Evolutionary conservation across 345 rosid genomes (phyloP), one percentile per base, ranked within the genome.

Genomic region (rapeseed (Brassica napus)): DNA sequence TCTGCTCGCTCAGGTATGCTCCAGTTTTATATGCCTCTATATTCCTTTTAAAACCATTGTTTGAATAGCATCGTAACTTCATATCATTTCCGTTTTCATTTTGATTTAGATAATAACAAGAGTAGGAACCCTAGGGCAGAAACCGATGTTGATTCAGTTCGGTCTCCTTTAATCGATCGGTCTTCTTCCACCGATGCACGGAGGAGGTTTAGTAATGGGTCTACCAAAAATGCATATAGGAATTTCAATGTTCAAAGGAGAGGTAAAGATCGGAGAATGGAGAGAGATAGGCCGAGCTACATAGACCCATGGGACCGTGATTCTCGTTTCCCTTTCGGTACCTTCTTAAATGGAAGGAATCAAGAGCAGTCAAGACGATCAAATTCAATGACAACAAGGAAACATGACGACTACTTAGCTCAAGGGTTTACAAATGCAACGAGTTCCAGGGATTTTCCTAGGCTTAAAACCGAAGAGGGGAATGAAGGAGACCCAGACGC

Each of bases 141-240:
- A 7, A 35, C 42, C 42, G 42, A 35, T 6, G 42, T 35, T 7
- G 42, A 35, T 39, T 39, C 47, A 9, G 47, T 39, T 35, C 42
- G 87, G 31, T 82, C 85, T 1, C 35, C 87, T 32, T 83, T 80
- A 64, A 72, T 90, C 28, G 92, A 93, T 59, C 88, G 92, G 58
- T 73, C 89, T 23, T 87, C 88, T 77, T 88, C 97, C 6, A 89
- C 89, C 31, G 90, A 89, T 82, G 80, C 93, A 23, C 73, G 88
- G 65, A 86, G 92, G 79, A 88, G 81, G 73, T 85, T 84, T 76
- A 83, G 83, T 79, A 93, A 89, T 86, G 94, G 93, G 69, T 87
- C 87, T 82, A 82, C 87, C 63, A 93, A 86, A 69, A 86, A 91
- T 82, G 88, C 95, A 77, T 93, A 93, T 82, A 87, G 83, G 83